phyloP scores from a whole-genome alignment of 2,329 filamentous ascomycete genomes.

The Aspergillus sp. region DNA sequence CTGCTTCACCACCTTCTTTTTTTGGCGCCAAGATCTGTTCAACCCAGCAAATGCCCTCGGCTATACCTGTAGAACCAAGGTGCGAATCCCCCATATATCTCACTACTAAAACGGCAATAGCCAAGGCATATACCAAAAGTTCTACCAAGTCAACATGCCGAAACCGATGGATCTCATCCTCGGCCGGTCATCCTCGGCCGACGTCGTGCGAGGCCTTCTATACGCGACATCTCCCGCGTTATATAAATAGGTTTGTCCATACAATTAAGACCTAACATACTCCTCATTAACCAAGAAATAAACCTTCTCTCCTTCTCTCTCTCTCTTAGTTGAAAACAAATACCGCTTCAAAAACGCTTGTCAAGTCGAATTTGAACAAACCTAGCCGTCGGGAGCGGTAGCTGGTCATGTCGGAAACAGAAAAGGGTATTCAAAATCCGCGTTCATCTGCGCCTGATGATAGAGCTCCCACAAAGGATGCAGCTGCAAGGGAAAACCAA shows the following conservation, averaged over 20 bases:
- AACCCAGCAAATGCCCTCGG: too few relatives aligned
- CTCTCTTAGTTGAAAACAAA: too few relatives aligned
- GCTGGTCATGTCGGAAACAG: too few relatives aligned
- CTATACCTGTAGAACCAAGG: too few relatives aligned
- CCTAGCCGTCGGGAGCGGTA: too few relatives aligned
- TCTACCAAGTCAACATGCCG: background rate
- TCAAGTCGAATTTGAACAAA: too few relatives aligned
- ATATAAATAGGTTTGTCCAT: background rate
- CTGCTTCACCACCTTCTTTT: too few relatives aligned
- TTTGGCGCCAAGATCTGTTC: too few relatives aligned
- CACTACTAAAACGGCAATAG: too few relatives aligned
- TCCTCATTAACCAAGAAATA: background rate
- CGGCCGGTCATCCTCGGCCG: background rate
- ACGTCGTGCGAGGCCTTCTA: background rate
- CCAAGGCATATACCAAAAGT: background rate
- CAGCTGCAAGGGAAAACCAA: background rate
- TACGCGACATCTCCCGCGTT: background rate
- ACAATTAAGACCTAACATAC: background rate
- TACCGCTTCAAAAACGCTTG: too few relatives aligned
- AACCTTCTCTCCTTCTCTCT: background rate
- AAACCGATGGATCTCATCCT: background rate
- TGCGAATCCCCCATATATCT: too few relatives aligned
- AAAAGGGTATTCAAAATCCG: too few relatives aligned
- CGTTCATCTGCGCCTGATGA: background rate
- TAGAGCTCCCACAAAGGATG: background rate